Evolutionary conservation across 208 protist species (phyloP).

Genomic region (Trypanosoma brucei): DNA sequence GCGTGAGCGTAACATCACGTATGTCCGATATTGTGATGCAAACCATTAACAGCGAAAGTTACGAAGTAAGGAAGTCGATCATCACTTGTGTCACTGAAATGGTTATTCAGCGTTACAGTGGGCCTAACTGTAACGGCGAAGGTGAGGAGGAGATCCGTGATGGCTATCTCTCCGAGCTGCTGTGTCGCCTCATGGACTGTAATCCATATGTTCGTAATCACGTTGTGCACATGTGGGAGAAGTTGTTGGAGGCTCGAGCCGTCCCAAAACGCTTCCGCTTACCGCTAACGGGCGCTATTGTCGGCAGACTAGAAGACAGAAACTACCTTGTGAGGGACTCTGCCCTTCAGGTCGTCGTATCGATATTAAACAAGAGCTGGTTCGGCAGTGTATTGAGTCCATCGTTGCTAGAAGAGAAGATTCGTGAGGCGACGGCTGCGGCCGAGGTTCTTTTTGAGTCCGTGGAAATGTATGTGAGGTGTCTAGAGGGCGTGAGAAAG

Average conservation of each 20-base stretch:
- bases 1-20: slow-evolving; percentile 71
- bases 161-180: slow-evolving; percentile 73
- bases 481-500: slow-evolving; percentile 26
- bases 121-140: slow-evolving; percentile 27
- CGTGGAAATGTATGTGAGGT: slow-evolving; percentile 10
- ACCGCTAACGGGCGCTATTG: slow-evolving; percentile 53
- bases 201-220: slow-evolving; percentile 89
- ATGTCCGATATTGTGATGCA: slow-evolving; percentile 54
- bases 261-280: slow-evolving; percentile 78
- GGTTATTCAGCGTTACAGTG: slow-evolving; percentile 77
- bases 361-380: slow-evolving; percentile 76
- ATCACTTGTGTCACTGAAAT: slow-evolving; percentile 82
- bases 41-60: slow-evolving; percentile 74
- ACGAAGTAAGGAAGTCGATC: slow-evolving; percentile 80
- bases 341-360: slow-evolving; percentile 63
- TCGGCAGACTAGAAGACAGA: slow-evolving; percentile 74
- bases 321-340: slow-evolving; percentile 85
- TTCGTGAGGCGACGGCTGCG: slow-evolving; percentile 32
- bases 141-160: slow-evolving; percentile 47
- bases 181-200: slow-evolving; percentile 82
- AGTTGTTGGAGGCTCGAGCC: slow-evolving; percentile 58
- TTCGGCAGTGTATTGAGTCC: slow-evolving; percentile 76
- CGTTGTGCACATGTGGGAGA: slow-evolving; percentile 72
- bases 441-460: slow-evolving; percentile 29
- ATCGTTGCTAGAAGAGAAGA: slow-evolving; percentile 45